Evolutionary conservation across 2,329 filamentous ascomycete species (phyloP).

Genomic region (Trichoderma hamatum): DNA sequence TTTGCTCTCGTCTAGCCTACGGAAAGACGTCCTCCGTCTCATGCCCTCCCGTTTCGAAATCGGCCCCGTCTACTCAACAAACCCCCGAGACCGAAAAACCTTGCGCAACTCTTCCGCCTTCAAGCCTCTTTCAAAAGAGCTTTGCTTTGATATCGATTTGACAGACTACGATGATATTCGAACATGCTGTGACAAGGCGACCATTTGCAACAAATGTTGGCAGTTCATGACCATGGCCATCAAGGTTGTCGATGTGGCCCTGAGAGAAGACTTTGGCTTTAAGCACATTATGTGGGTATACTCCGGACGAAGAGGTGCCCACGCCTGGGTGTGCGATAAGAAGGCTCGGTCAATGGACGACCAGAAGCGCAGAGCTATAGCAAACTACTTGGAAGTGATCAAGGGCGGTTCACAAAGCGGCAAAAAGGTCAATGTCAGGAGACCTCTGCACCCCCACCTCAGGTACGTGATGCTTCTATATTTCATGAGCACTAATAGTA

Average conservation of each 20-base stretch:
- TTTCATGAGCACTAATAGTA: not conserved
- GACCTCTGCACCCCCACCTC: conserved; percentile 89
- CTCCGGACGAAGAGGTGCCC: conserved; percentile 91
- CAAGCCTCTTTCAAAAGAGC: conserved; percentile 84
- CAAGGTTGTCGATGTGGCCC: conserved; percentile 82
- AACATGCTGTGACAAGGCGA: conserved; percentile 91
- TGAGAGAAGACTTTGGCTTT: conserved; percentile 95
- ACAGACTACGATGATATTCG: conserved; percentile 98
- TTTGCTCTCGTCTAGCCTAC: conserved; percentile 57
- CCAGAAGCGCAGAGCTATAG: conserved; percentile 79
- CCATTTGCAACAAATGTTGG: conserved; percentile 95
- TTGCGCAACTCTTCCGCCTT: conserved; percentile 80
- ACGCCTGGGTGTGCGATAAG: conserved; percentile 97
- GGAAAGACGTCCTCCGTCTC: conserved; percentile 85
- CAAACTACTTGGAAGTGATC: conserved; percentile 88
- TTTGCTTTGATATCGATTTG: conserved; percentile 99
- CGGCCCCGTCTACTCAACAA: conserved; percentile 92
- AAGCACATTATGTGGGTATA: conserved; percentile 98
- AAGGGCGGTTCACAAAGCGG: conserved; percentile 82
- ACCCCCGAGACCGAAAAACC: conserved; percentile 90
- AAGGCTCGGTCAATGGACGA: conserved; percentile 84
- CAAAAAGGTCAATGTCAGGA: conserved; percentile 81
- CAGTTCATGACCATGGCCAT: conserved; percentile 97
- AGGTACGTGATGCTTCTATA: conserved; percentile 49
- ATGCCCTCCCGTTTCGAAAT: conserved; percentile 97